phyloP scores from a whole-genome alignment of 2,329 filamentous ascomycete species.

The Pseudogymnoascus sp. region DNA sequence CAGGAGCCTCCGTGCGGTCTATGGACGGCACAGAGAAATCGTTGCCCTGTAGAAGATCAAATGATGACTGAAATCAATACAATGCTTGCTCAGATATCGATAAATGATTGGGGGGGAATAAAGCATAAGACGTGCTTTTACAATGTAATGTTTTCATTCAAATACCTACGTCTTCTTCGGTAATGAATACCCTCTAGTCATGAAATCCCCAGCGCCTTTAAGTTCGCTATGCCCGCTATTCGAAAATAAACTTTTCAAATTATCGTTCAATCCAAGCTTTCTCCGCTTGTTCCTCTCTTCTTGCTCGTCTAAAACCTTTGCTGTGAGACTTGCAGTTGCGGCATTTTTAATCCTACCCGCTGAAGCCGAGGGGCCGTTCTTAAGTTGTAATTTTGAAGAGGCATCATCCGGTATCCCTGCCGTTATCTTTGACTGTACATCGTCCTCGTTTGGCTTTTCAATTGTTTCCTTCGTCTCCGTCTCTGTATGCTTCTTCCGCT shows the following conservation, averaged over 20 bases:
- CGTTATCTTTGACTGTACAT: constrained; percentile 22
- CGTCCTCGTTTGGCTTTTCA: constrained; percentile 21
- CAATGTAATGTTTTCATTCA: not conserved
- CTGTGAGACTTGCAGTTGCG: constrained; percentile 74
- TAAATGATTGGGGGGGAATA: not conserved
- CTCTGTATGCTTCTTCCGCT: constrained; percentile 60
- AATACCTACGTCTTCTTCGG: constrained; percentile 33
- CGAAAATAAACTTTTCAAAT: constrained; percentile 45
- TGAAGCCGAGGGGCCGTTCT: constrained; percentile 30
- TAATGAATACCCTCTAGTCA: constrained; percentile 49
- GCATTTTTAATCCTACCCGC: constrained; percentile 72
- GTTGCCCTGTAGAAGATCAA: not conserved
- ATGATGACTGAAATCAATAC: not conserved
- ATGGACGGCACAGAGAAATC: not conserved
- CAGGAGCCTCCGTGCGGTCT: not conserved
- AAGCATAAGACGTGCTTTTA: not conserved
- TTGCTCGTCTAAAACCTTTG: constrained; percentile 79
- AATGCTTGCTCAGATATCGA: not conserved
- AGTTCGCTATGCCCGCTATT: constrained; percentile 35
- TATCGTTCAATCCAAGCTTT: constrained; percentile 53
- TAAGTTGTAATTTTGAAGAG: constrained; percentile 18
- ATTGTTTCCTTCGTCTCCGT: constrained; percentile 27
- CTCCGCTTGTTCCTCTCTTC: constrained; percentile 70
- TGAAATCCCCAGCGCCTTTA: constrained; percentile 39
- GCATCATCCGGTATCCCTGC: constrained; percentile 23